A percentile compares a stretch with the other conserved stretches of the same genome.
Conservation (phyloP, 306 rosid genomes). For the Dalbergia cochinchinensis region DNA sequence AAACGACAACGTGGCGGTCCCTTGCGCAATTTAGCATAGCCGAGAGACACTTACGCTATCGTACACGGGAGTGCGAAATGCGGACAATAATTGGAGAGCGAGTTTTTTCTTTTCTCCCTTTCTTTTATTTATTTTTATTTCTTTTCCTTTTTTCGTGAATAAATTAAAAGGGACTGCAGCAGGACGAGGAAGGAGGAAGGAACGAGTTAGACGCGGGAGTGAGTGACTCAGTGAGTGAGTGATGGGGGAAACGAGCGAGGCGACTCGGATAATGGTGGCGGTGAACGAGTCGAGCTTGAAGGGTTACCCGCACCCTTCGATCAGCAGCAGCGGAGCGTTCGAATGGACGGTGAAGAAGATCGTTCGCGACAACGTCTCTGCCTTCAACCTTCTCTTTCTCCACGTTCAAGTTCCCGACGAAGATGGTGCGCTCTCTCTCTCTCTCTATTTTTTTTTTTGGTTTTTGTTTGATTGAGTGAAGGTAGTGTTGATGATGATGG, state of each 20-base stretch:
- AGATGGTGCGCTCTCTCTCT: conserved; percentile 69
- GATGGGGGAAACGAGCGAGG: conserved; percentile 35
- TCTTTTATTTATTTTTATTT: too few species aligned
- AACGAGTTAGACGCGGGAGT: conserved; percentile 33
- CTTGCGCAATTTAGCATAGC: conserved; percentile 36
- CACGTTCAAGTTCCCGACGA: conserved; percentile 94
- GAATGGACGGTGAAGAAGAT: conserved; percentile 90
- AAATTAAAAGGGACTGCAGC: too few species aligned
- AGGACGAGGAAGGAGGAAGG: neutral
- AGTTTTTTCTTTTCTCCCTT: too few species aligned
- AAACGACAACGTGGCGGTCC: conserved; percentile 2
- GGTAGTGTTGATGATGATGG: neutral
- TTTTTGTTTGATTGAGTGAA: neutral
- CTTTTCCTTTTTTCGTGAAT: too few species aligned
- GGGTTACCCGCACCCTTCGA: conserved; percentile 89
- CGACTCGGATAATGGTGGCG: conserved; percentile 78
- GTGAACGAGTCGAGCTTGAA: conserved; percentile 92
- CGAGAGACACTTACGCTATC: accelerated
- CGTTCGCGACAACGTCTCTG: conserved; percentile 68
- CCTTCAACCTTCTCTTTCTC: conserved; percentile 79
- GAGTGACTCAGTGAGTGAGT: conserved; percentile 32
- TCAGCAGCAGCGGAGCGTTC: conserved; percentile 89
- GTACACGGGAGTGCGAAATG: neutral
- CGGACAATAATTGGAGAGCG: neutral
- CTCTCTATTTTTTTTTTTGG: neutral